Base-by-base conservation (phyloP, 306 rosid species). In the Lagenaria siceraria region DNA sequence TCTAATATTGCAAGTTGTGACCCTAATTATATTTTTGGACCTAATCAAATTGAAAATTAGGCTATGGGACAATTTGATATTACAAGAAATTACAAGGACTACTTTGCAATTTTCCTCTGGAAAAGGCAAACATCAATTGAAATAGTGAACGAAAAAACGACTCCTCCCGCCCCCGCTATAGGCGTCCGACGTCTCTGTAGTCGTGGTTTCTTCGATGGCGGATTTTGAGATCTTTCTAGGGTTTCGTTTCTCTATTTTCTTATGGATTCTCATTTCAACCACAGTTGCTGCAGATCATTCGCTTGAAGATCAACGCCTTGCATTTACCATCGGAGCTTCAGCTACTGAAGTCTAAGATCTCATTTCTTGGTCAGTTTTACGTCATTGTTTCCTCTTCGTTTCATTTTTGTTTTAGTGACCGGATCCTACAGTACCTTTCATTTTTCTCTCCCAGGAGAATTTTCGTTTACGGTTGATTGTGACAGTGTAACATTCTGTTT, bases 321-420 rank as follows among this genome's bases (percentile, higher is more conserved):
- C 62, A 55, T 74, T 52, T 74, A 46, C 56, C 63, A 15, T 43
- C 56, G 19, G 77, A 56, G 59, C 82, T 79, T 58, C 42, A 80
- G 74, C 64, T 43, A 15, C 77, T 82, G n/a, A 33, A 75, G 74
- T 55, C 74, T 76, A 75, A 40, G 74, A 65, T 82, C 42, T 79
- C 77, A 18, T 74, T 75, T 56, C 60, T 82, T 48, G 78, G 78
- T 82, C 24, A 31, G 69, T 53, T 55, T 74, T 40, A 0, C 52
- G 21, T 43, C 33, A 17, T 46, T 64, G 21, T 27, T 42, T 3
- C 35, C 66, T 17, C 61, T 40, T 46, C 29, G 4, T 66, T n/a
- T n/a, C 8, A 19, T 40, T 8, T n/a, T n/a, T n/a, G n/a, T n/a
- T n/a, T n/a, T n/a, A n/a, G n/a, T n/a, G n/a, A n/a, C n/a, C n/a